Base-by-base conservation (phyloP, 164 flowering plant species). In the Akebia trifoliata region DNA sequence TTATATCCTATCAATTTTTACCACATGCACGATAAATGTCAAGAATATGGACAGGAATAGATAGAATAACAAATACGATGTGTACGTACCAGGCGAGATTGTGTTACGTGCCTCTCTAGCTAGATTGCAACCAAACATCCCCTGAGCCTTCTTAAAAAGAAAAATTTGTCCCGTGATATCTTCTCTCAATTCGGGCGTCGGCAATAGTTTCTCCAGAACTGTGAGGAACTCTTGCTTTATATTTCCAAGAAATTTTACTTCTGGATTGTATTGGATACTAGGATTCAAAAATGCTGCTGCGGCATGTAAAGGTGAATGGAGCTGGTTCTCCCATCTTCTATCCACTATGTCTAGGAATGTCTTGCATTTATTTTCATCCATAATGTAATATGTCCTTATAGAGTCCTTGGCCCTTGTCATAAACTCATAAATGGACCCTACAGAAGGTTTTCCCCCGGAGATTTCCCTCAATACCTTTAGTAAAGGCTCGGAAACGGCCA, bases 271-370 rank as follows among this genome's bases (percentile, higher is more conserved):
- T 64, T 86, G 96, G 54, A 89, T 83, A 59, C 89, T 78, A 4
- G 95, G 98, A 71, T 92, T 92, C 76, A 92, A 54, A 71, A 83
- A 92, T 22, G 98, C 98, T 12, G 91, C 96, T 20, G 98, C 98
- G 10, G 98, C 62, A 74, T 92, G 95, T 12, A 92, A 75, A 63
- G 95, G 87, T 8, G 95, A 85, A 73, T 86, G 93, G 30, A 92
- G 96, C 54, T 82, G 86, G 61, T 75, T 77, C 67, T 74, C 75
- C 96, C 95, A 89, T 62, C 82, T 81, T 50, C 82, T 72, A 64
- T 92, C 96, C 6, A 89, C 87, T 50, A 89, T 92, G 57, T 87
- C 96, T 38, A 80, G 56, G 67, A 89, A 81, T 14, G 78, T 75
- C 76, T 87, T 92, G 80, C 96, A 87, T 65, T 92, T 92, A 32